Conservation (phyloP, 2,329 filamentous ascomycete species). For the Anisogramma anomala region DNA sequence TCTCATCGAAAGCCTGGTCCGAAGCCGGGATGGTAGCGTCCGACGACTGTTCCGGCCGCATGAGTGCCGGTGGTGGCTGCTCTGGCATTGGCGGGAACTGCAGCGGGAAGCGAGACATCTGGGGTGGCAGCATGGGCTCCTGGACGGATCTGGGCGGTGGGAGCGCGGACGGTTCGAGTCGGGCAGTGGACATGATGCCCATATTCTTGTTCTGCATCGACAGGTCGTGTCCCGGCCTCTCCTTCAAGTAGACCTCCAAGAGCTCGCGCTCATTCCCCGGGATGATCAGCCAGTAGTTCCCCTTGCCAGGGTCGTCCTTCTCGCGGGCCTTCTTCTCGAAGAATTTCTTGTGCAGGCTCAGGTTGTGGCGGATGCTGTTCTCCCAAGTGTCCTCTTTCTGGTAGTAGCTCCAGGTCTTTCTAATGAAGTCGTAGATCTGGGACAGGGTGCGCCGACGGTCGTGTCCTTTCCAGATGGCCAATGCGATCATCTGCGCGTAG, state of each 20-base stretch:
- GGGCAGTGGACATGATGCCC: constrained; percentile 41
- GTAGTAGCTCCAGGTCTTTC: constrained; percentile 87
- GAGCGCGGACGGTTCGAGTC: constrained; percentile 38
- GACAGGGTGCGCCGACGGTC: constrained; percentile 75
- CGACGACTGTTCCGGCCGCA: constrained; percentile 51
- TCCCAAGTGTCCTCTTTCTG: constrained; percentile 81
- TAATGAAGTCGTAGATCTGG: constrained; percentile 99
- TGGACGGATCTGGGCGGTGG: constrained; percentile 22
- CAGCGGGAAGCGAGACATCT: constrained; percentile 11
- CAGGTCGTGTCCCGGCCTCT: constrained; percentile 43
- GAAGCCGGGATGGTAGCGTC: constrained; percentile 68
- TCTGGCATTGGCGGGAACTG: constrained; percentile 33
- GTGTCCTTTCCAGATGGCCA: constrained; percentile 85
- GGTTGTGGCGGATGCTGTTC: constrained; percentile 96
- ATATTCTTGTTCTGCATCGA: constrained; percentile 37
- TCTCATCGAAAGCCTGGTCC: constrained; percentile 40
- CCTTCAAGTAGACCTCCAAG: constrained; percentile 63
- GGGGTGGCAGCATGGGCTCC: constrained; percentile 15
- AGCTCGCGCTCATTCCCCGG: constrained; percentile 62
- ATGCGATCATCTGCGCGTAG: constrained; percentile 90
- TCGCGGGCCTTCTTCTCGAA: constrained; percentile 79
- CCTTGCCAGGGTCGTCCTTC: constrained; percentile 95
- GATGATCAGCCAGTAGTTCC: constrained; percentile 93
- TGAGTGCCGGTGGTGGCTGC: constrained; percentile 25
- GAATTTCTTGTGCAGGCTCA: constrained; percentile 94